phyloP scores from a whole-genome alignment of 2,329 filamentous ascomycete species.

The Ascochyta pisi region DNA sequence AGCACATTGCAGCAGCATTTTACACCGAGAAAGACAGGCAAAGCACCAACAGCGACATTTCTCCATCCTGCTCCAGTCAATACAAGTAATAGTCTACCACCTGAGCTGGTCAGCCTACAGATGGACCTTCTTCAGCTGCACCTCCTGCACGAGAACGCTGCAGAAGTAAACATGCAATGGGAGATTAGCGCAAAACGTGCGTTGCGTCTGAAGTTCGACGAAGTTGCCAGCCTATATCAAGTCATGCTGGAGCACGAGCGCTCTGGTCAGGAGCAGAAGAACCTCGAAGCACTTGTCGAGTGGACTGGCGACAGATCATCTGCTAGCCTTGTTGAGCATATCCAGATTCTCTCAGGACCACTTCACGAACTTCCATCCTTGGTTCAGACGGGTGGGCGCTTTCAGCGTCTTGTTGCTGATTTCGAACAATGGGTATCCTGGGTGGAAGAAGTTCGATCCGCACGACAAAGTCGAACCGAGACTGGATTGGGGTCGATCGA shows the following conservation, averaged over 20 bases:
- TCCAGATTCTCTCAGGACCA: conserved; percentile 45
- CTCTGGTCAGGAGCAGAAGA: conserved; percentile 46
- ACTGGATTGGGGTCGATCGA: conserved; percentile 31
- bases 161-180: conserved; percentile 37
- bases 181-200: conserved; percentile 40
- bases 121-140: conserved; percentile 49
- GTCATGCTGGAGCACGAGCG: conserved; percentile 47
- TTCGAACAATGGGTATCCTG: conserved; percentile 44
- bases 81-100: conserved; percentile 28
- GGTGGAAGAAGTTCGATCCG: conserved; percentile 39
- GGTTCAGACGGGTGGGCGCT: conserved; percentile 42
- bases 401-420: conserved; percentile 34
- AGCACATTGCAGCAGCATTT: conserved; percentile 51
- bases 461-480: conserved; percentile 20
- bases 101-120: conserved; percentile 44
- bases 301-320: conserved; percentile 40
- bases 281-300: conserved; percentile 44
- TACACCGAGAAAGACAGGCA: conserved; percentile 46
- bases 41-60: conserved; percentile 46
- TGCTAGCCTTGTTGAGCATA: conserved; percentile 41
- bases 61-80: conserved; percentile 39
- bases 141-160: conserved; percentile 41
- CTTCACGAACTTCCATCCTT: conserved; percentile 47
- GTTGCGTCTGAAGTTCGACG: conserved; percentile 44
- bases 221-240: conserved; percentile 46